Evolutionary conservation across 257 asterid genomes (phyloP), one percentile per base, ranked within the genome.

Genomic region (Asclepias syriaca): DNA sequence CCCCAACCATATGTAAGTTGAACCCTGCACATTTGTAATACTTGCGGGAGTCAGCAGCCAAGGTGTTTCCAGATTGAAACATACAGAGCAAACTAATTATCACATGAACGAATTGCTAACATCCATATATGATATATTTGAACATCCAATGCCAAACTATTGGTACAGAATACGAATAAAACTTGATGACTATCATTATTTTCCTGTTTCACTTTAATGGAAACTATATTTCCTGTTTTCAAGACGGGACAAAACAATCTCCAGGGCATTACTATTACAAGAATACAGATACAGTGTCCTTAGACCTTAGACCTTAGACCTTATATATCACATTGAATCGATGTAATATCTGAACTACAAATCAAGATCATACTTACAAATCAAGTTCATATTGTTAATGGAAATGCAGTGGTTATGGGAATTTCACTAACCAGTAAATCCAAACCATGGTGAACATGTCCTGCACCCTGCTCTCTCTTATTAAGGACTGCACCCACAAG

Each of bases 1-100:
- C 1, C 93, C 85, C 13, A 95, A 59, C 98, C 97, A 90, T 66
- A 82, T 79, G 90, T 93, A 87, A 6, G 74, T 73, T 60, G 71
- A 77, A 2, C 91, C 91, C 98, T 91, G 89, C 74, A 80, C 57
- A 45, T 66, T 56, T 16, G 16, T 6, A 29, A 27, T 6, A 29
- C 16, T 66, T n/a, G 45, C 12, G 7, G 46, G 54, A 51, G 68
- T 64, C 49, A 37, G 19, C 50, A 64, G 16, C 27, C 68, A 63
- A 63, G 10, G 1, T 37, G 40, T 8, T 6, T 18, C 14, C 21
- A 16, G 4, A 9, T 18, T 18, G 37, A 29, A 18, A 64, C 27
- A 37, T 61, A 43, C 2, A 63, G 50, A 64, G 50, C 68, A 64
- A 63, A 63, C 27, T 37, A 63, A 34, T 63, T 24, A 34, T 34